Evolutionary conservation across 78 protist species (phyloP), one percentile per base, ranked within the genome.

Genomic region (Tieghemostelium lacteum): DNA sequence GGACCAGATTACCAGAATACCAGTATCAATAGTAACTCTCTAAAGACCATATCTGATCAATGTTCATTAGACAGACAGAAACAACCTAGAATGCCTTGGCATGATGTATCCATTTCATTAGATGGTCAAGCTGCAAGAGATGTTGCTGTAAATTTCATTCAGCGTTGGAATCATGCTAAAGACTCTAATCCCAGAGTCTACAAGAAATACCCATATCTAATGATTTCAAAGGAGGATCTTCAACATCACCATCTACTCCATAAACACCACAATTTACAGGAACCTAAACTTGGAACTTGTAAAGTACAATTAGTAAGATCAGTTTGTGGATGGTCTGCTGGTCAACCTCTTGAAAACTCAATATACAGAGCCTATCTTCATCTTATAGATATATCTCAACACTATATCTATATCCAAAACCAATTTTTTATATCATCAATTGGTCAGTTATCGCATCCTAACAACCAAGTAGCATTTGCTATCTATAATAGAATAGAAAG

Each of bases 121-220:
- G 83, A 69, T 55, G 95, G 95, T 19, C 60, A 39, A 29, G 71
- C 80, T n/a, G 95, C 93, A 16, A 19, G 64, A 10, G 95, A 96
- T 77, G 87, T 93, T 0, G 94, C 96, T 7, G 8, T 50, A 14
- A 95, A 95, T 72, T 97, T 97, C 54, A 89, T 97, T 33, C 86
- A 93, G 85, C 62, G 98, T n/a, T 95, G 96, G 95, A 88, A 94
- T 71, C 89, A 80, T 77, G 87, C 87, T 7, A 77, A 83, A 60
- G 75, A 83, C 37, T 52, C 91, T 19, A 83, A 83, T 58, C n/a
- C n/a, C n/a, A 40, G 91, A 45, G 76, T 63, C 67, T 83, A 83
- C 50, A 83, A 83, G 42, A 83, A 62, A 7, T 83, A 83, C 60
- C 91, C 91, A 19, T 83, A 83, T 69, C 72, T 83, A 1, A 26